Evolutionary conservation across 257 asterid genomes (phyloP).

Genomic region (Echium plantagineum): DNA sequence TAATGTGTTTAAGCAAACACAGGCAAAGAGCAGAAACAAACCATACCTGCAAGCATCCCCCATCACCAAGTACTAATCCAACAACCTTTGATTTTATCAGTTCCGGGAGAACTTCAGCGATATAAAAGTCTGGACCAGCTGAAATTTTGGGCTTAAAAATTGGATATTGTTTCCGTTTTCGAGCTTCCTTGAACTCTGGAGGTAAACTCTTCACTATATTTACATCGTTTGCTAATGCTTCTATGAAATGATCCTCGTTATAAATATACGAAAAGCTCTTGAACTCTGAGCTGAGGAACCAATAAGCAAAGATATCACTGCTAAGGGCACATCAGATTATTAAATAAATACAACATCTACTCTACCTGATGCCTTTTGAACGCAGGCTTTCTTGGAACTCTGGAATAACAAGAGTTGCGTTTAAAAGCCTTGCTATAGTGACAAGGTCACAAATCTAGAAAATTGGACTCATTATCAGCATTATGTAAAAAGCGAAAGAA

Average conservation of each 20-base stretch:
- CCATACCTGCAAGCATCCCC: conserved; percentile 88
- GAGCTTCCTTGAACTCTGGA: conserved; percentile 47
- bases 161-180: conserved; percentile 56
- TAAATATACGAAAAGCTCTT: conserved; percentile 81
- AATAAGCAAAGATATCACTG: background rate
- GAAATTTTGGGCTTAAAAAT: conserved; percentile 51
- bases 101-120: conserved; percentile 54
- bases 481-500: conserved; percentile 11
- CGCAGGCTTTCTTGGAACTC: conserved; percentile 69
- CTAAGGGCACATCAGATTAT: conserved; percentile 13
- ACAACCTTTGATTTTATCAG: conserved; percentile 57
- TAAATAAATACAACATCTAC: background rate
- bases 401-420: conserved; percentile 87
- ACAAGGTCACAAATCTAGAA: conserved; percentile 88
- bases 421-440: conserved; percentile 73
- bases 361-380: conserved; percentile 98
- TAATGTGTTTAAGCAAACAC: background rate
- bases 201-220: conserved; percentile 64
- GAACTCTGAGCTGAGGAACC: conserved; percentile 66
- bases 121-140: conserved; percentile 57
- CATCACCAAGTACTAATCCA: conserved; percentile 66
- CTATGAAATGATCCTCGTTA: conserved; percentile 58
- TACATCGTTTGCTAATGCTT: conserved; percentile 78
- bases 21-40: background rate
- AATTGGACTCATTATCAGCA: conserved; percentile 20